Conservation (phyloP, 306 rosid genomes). For the Comarum palustre region DNA sequence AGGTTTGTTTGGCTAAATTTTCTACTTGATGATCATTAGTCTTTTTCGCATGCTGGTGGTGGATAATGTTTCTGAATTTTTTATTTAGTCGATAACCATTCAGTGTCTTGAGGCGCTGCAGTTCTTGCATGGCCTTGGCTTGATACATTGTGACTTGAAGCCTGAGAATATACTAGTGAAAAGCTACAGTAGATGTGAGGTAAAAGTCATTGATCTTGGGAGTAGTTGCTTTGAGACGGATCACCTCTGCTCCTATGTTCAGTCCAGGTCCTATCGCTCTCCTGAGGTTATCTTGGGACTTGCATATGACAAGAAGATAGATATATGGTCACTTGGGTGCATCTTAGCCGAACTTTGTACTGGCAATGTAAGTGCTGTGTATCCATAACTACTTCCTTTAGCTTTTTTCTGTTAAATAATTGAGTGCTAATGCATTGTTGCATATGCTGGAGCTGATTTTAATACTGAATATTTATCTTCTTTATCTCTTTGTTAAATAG, state of each 20-base stretch:
- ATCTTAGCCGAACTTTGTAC: slow-evolving; percentile 97
- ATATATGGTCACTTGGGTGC: slow-evolving; percentile 99
- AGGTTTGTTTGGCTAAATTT: slow-evolving; percentile 53
- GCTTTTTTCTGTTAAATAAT: background rate
- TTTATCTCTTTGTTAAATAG: background rate
- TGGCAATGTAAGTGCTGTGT: slow-evolving; percentile 74
- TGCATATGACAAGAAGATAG: slow-evolving; percentile 93
- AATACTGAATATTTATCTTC: background rate
- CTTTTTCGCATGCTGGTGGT: slow-evolving; percentile 18
- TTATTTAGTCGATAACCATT: slow-evolving; percentile 85
- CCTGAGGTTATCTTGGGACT: slow-evolving; percentile 99
- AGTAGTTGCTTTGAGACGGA: slow-evolving; percentile 99
- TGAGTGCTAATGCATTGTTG: background rate
- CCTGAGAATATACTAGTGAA: slow-evolving; percentile 98
- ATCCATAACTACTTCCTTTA: background rate
- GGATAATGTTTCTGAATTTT: slow-evolving; percentile 21
- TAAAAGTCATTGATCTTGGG: slow-evolving; percentile 99
- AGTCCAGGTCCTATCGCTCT: slow-evolving; percentile 99
- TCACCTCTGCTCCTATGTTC: slow-evolving; percentile 98
- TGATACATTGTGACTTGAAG: slow-evolving; percentile 95
- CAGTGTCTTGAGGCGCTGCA: slow-evolving; percentile 97
- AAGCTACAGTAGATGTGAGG: slow-evolving; percentile 98
- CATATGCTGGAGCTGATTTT: background rate
- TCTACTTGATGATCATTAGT: slow-evolving; percentile 11
- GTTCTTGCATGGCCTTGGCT: slow-evolving; percentile 87